Base-by-base conservation (phyloP, 2,329 filamentous ascomycete species). In the Aspergillus carbonarius region DNA sequence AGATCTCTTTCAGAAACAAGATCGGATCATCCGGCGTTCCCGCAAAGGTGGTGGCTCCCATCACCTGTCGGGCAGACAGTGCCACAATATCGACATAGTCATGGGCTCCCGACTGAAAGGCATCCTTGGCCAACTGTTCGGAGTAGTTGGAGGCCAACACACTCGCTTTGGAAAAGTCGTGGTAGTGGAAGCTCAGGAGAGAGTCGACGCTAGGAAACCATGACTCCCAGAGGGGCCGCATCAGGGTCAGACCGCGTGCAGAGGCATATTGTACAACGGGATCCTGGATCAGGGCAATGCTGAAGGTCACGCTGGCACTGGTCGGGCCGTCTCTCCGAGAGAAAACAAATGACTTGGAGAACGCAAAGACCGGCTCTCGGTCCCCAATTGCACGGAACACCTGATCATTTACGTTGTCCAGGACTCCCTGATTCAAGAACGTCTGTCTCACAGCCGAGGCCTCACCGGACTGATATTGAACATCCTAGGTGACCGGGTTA, bases 1-100 rank as follows among this genome's bases (percentile, higher is more conserved):
- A 92, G 57, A 95, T 93, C 72, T 95, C 91, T 71, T 95, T 95
- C 60, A 93, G 77, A 75, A 95, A 95, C 20, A 95, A 74, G 42
- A 93, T 82, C 0, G 89, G 89, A 61, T 86, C 81, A 3, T 91
- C 84, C 3, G 85, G 83, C 18, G 90, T 89, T 44, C 89, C 85
- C 6, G 89, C 84, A 69, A 92, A 90, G 63, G 88, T 87, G 2
- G 88, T 91, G 1, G 89, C 91, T 6, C 91, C 91, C 70, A 95
- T 82, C 13, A 91, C 89, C 70, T 96, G 91, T 47, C 91, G 85
- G 51, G 91, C 90, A 58, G 88, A 90, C 47, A 95, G 81, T 1
- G 89, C 87, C 20, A 90, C 86, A 58, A 93, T 92, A 66, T 92
- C 89, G 34, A 88, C 86, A 66, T 92, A 92, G 63, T 90, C 88